Base-by-base conservation (phyloP, 331 rosid genomes). In the Spiraea crenata region DNA sequence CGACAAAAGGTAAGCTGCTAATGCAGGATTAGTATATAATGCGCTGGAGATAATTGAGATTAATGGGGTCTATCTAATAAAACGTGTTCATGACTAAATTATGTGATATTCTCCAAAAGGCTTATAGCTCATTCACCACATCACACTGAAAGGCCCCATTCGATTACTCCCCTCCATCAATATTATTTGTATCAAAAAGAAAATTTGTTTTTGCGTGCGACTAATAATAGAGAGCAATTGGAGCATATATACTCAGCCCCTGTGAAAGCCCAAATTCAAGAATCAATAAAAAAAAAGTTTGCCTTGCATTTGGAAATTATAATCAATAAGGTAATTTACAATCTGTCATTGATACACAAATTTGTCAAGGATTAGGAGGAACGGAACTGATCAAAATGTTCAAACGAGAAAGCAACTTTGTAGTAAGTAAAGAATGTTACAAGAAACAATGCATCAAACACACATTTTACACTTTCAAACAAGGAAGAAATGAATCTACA, bases 401-500 rank as follows among this genome's bases (percentile, higher is more conserved):
- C 13, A 44, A 55, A 62, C n/a, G n/a, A 12, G 15, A 67, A 37
- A 47, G 63, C 31, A 55, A 25, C 42, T 11, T 35, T 58, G 41
- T 31, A 6, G 56, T 40, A 0, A n/a, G 40, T 11, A 69, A 72
- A 61, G 75, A 65, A 69, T 59, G 65, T 35, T 34, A 58, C 70
- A 65, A 63, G 37, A 69, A 76, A 64, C 52, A 63, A 51, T 7
- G 57, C 74, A 60, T 59, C 71, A 65, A 74, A 70, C 40, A 63
- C 52, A 61, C 67, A 73, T 56, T 63, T 63, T 74, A 67, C 79
- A 65, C 82, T 67, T 82, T 47, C 82, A 73, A 65, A 77, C 0
- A 72, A 79, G 70, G 74, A 41, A 65, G 55, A 56, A 67, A 46
- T 44, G 73, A 65, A 82, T 87, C 81, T 89, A 78, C 69, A 85